phyloP scores from a whole-genome alignment of 1,139 yeast species.

The Geotrichum cucujoidarum region DNA sequence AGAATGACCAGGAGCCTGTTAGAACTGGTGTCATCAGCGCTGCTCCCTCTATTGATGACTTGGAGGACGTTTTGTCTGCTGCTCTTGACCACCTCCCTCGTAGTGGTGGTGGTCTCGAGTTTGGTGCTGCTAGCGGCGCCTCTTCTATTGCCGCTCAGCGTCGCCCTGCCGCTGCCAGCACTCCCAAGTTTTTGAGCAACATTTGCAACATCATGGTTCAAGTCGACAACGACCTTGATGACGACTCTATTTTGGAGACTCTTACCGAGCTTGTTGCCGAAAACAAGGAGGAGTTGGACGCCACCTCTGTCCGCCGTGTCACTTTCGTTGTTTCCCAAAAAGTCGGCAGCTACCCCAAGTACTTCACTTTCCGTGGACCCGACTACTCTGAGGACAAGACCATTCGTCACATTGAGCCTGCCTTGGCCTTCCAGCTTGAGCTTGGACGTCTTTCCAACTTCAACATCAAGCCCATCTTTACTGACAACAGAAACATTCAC shows the following conservation, averaged over 20 bases:
- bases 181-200: conserved; percentile 49
- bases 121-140: conserved; percentile 19
- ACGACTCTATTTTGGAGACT: conserved; percentile 60
- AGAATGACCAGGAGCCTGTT: conserved; percentile 51
- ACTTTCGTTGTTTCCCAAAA: conserved; percentile 83
- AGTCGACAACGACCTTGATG: conserved; percentile 65
- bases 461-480: conserved; percentile 88
- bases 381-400: conserved; percentile 70
- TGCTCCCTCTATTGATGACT: conserved; percentile 77
- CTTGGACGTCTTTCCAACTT: conserved; percentile 91
- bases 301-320: conserved; percentile 79
- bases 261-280: conserved; percentile 64
- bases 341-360: conserved; percentile 86
- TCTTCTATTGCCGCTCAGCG: conserved; percentile 33
- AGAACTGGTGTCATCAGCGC: conserved; percentile 89
- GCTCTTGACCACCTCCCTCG: conserved; percentile 70
- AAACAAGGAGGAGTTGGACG: conserved; percentile 61
- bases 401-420: conserved; percentile 97
- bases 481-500: conserved; percentile 95
- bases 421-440: conserved; percentile 95
- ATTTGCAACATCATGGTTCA: conserved; percentile 77
- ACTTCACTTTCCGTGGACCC: conserved; percentile 92
- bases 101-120: conserved; percentile 31
- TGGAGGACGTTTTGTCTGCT: conserved; percentile 72
- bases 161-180: conserved; percentile 32